Percentiles rank a stretch among this genome's conserved stretches.
Conservation (phyloP, 2,329 filamentous ascomycete species). For the Cercospora canescens region DNA sequence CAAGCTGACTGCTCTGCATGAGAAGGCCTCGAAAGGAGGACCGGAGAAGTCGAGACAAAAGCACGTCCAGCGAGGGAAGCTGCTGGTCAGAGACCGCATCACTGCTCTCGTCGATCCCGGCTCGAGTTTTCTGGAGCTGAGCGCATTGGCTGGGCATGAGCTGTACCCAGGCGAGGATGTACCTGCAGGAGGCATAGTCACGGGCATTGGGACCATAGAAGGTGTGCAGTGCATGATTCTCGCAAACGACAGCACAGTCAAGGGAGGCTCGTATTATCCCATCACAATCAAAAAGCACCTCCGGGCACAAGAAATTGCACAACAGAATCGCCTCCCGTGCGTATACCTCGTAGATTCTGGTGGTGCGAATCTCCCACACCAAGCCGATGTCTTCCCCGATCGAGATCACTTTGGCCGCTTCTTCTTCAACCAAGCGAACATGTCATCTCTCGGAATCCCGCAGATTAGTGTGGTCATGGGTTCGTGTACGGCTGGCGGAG, state of each 20-base stretch:
- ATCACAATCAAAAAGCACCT: conserved; percentile 98
- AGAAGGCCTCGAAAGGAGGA: conserved; percentile 68
- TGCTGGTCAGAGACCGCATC: conserved; percentile 88
- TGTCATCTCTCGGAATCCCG: conserved; percentile 85
- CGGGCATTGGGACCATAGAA: conserved; percentile 85
- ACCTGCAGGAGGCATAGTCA: conserved; percentile 87
- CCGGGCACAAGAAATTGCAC: conserved; percentile 84
- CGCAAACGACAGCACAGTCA: conserved; percentile 95
- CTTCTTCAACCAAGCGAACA: conserved; percentile 96
- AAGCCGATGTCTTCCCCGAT: conserved; percentile 94
- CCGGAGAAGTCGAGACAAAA: conserved; percentile 81
- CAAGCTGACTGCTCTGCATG: conserved; percentile 69
- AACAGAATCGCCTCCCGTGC: conserved; percentile 81
- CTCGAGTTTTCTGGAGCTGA: conserved; percentile 90
- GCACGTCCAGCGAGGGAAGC: conserved; percentile 84
- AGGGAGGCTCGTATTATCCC: conserved; percentile 94
- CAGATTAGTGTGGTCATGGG: conserved; percentile 97
- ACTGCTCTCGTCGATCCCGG: conserved; percentile 85
- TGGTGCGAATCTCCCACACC: conserved; percentile 90
- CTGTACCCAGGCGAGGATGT: conserved; percentile 86
- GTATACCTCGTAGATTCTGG: conserved; percentile 97
- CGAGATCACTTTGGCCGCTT: conserved; percentile 94
- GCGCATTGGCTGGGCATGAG: conserved; percentile 81
- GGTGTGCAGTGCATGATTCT: conserved; percentile 92
- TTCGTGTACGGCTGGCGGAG: conserved; percentile 91